Percentiles rank a stretch among this genome's conserved stretches.
These are phyloP conservation scores for Sabuloglossum arenarium DNA, from an alignment of 495 filamentous ascomycete genomes.

Conservation along the genomic window DNA sequence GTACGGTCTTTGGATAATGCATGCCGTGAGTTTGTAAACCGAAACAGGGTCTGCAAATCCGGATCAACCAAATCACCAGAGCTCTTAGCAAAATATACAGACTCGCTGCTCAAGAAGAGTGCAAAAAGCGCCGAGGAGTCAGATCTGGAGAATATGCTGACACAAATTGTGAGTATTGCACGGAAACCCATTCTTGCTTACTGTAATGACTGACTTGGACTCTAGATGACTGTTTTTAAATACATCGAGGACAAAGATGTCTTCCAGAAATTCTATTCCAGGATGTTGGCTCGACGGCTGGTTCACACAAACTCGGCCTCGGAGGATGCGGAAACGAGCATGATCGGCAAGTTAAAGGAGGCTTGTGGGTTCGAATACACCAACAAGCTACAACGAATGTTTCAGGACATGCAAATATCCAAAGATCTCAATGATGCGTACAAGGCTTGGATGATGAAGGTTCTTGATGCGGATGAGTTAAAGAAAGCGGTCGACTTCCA, in stretches of 20 bases:
- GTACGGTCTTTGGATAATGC: constrained; percentile 92
- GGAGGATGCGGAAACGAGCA: constrained; percentile 93
- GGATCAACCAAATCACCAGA: constrained; percentile 87
- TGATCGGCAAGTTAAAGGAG: constrained; percentile 99
- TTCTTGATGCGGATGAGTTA: constrained; percentile 37
- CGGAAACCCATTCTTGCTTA: background rate
- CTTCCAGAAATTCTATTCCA: constrained; percentile 98
- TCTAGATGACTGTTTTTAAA: constrained; percentile 89
- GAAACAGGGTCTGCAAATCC: constrained; percentile 83
- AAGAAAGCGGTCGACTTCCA: constrained; percentile 47
- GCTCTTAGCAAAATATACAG: constrained; percentile 88
- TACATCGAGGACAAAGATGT: constrained; percentile 99
- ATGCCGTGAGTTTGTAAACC: constrained; percentile 93
- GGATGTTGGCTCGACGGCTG: constrained; percentile 83
- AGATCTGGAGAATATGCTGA: constrained; percentile 72
- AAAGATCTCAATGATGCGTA: constrained; percentile 85
- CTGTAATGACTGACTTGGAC: background rate
- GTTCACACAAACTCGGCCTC: constrained; percentile 89
- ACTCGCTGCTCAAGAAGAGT: constrained; percentile 81
- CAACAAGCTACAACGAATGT: constrained; percentile 98
- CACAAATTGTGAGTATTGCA: constrained; percentile 36
- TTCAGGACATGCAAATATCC: constrained; percentile 97
- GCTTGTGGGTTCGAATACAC: constrained; percentile 98
- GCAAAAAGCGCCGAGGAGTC: constrained; percentile 78
- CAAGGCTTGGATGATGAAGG: constrained; percentile 44